Base-by-base conservation (phyloP, 2,329 filamentous ascomycete genomes). In the Xylaria sp. region DNA sequence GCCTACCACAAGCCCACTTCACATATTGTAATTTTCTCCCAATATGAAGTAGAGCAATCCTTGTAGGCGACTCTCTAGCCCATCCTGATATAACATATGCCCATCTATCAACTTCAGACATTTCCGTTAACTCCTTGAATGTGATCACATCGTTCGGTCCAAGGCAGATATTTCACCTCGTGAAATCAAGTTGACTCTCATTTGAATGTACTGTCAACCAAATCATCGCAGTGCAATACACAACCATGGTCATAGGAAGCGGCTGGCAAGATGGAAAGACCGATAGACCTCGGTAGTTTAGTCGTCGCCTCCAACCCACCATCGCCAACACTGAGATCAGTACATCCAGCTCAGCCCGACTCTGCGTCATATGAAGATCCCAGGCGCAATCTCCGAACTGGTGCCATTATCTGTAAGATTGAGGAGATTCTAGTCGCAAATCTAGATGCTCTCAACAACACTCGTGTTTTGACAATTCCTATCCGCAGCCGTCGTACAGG, bases 391-490 rank as follows among this genome's bases (percentile, higher is more conserved):
- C 59, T 59, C 25, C 63, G 57, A 25, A 62, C 60, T 6, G 66
- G 66, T 1, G 4, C 15, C 31, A 50, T 63, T 31, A 72, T 73
- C 58, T 76, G 81, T 52, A 85, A 83, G 64, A 88, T 91, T 51
- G 88, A 90, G 74, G 78, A 80, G 5, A 84, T 90, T 25, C 82
- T 90, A 18, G 84, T 86, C 65, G 75, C 75, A 0, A 84, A 90
- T 58, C 72, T 85, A 8, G 84, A 88, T 61, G 83, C 81, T 13
- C 78, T 90, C 7, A 65, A 80, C n/a, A 80, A 83, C 54, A 79
- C 79, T 54, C 79, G 81, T 31, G 77, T 83, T 12, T 76, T 90
- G 23, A 78, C 78, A 1, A 85, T 91, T 58, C 82, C 82, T 0
- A 76, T 90, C 25, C 74, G 63, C 79, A 83, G 72, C 78, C 80